A percentile compares a stretch with the other conserved stretches of the same genome.
Evolutionary conservation across 73 alveolate species (phyloP).

Genomic region (Paramecium caudatum): DNA sequence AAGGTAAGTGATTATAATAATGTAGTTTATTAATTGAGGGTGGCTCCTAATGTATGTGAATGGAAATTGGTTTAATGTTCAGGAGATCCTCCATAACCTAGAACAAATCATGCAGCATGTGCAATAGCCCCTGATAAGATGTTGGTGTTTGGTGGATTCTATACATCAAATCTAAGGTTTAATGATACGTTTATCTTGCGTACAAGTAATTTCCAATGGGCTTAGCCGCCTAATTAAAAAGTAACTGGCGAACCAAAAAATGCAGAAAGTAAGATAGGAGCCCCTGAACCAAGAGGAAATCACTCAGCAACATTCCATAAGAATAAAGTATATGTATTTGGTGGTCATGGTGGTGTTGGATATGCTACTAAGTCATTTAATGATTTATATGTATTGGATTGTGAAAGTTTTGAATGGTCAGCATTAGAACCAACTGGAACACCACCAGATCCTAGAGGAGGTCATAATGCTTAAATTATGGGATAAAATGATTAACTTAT

Average conservation of each 20-base stretch:
- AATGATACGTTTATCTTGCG: conserved; percentile 88
- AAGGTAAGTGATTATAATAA: neutral
- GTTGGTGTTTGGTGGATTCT: conserved; percentile 92
- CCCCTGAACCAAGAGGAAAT: conserved; percentile 98
- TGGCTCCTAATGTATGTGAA: conserved; percentile 72
- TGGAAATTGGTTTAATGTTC: conserved; percentile 86
- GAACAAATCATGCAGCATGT: conserved; percentile 91
- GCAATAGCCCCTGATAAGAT: conserved; percentile 84
- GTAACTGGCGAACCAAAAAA: conserved; percentile 84
- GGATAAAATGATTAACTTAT: conserved; percentile 85
- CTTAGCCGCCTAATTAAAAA: conserved; percentile 86
- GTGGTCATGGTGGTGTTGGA: conserved; percentile 99
- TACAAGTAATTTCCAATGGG: conserved; percentile 80
- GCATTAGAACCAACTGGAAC: conserved; percentile 88
- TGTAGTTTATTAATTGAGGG: conserved; percentile 68
- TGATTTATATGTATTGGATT: conserved; percentile 95
- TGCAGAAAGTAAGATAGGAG: conserved; percentile 86
- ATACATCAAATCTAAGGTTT: conserved; percentile 82
- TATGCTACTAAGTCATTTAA: conserved; percentile 96
- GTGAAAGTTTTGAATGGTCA: conserved; percentile 93
- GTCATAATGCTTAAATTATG: conserved; percentile 93
- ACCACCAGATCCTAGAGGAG: conserved; percentile 98
- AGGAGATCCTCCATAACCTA: conserved; percentile 84
- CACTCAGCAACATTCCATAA: conserved; percentile 92
- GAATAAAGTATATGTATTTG: conserved; percentile 95